Evolutionary conservation across 163 green algal species (phyloP).

Genomic region (Volvox carteri): DNA sequence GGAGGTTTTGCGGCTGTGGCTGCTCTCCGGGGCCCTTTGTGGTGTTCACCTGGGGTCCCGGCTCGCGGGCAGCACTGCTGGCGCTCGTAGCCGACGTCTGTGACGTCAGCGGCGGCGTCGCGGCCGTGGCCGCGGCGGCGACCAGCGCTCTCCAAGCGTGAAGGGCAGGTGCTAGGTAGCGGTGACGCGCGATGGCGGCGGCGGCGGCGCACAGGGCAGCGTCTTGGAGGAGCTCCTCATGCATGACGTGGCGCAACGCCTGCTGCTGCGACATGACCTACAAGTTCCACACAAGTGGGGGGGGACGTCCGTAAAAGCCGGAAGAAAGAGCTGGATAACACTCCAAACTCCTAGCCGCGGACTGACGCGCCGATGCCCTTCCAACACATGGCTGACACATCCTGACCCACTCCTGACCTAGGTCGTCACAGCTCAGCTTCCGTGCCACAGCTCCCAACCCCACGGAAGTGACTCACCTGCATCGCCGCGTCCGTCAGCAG

Average conservation of each 20-base stretch:
- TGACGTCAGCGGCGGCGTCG: not conserved
- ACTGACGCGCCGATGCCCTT: too few species aligned
- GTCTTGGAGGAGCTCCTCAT: constrained; percentile 10
- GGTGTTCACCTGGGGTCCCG: not conserved
- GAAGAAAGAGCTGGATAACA: too few species aligned
- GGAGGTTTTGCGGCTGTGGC: not conserved
- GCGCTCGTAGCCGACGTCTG: not conserved
- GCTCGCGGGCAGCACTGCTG: not conserved
- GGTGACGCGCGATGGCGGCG: constrained; percentile 25
- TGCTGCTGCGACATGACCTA: constrained; percentile 22
- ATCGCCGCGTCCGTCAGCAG: constrained; percentile 7
- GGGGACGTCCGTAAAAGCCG: not conserved
- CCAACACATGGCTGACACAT: too few species aligned
- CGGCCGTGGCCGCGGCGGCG: not conserved
- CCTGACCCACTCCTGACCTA: too few species aligned
- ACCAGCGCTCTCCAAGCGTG: constrained; percentile 39
- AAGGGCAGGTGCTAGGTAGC: constrained; percentile 43
- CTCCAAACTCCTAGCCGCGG: too few species aligned
- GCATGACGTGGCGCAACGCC: not conserved
- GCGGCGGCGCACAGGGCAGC: constrained; percentile 5
- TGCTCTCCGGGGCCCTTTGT: not conserved
- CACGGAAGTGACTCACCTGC: not conserved
- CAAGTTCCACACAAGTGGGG: not conserved
- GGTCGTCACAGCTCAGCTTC: too few species aligned
- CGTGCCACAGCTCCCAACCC: too few species aligned